Base-by-base conservation (phyloP, 352 stramenopile species). In the Peronospora destructor region DNA sequence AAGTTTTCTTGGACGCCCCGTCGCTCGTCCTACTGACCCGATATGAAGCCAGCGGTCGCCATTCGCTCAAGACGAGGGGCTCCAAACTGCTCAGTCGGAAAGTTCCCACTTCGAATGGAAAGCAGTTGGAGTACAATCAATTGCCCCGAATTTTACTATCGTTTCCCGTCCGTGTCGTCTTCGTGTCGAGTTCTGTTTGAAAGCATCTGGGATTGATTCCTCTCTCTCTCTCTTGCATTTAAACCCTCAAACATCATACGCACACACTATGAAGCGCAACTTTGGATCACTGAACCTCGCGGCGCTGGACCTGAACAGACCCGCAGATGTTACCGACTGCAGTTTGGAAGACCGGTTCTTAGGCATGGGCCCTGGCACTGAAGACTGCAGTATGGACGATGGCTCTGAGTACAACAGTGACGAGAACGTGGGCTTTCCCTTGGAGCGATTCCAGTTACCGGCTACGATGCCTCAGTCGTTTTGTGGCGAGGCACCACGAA, bases 261-360 rank as follows among this genome's bases (percentile, higher is more conserved):
- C 29, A n/a, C 13, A 19, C 16, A 11, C 16, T 51, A 81, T 81
- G 70, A 61, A 70, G 42, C 70, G 70, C 35, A 81, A 81, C 56
- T 81, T 68, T 45, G 70, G 70, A 47, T 81, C 70, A 23, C 59
- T 77, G 23, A 68, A 81, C 47, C 64, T 81, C 34, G 61, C 61
- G n/a, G 70, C 70, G 40, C 37, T 81, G 23, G 69, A 74, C 52
- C 53, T 75, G 35, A 53, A 58, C 17, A 49, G 36, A 17, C 41
- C 61, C 17, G 38, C 38, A 23, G 45, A 62, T 21, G 50, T 43
- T 45, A 34, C 48, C 43, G 49, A 66, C 30, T 39, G 38, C 35
- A 68, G 60, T 17, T 38, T 64, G 11, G 53, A 56, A 21, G 48
- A 63, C 29, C 52, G 59, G 17, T 63, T 71, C 33, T 62, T 53